Base-by-base conservation (phyloP, 306 rosid species). In the Vicia villosa region DNA sequence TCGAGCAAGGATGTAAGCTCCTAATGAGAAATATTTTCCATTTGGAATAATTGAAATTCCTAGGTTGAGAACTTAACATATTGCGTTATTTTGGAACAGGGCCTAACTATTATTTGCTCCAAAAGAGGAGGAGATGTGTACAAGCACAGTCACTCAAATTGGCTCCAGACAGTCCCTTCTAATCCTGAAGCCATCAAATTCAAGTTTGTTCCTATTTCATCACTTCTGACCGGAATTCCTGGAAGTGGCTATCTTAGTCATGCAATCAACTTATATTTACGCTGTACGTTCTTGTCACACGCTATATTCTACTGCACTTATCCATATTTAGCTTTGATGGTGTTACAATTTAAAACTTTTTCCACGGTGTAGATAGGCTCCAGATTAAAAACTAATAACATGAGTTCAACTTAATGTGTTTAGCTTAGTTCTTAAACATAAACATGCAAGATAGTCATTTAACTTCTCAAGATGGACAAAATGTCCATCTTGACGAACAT, bases 171-270 rank as follows among this genome's bases (percentile, higher is more conserved):
- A 0, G 98, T 93, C 79, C 86, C 89, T 66, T 82, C 88, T 63
- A 89, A 88, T 77, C 98, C 98, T 42, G 98, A 93, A 71, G 98
- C 91, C n/a, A 83, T 90, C 66, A 86, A 77, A 64, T 90, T 93
- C 86, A 93, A 86, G 86, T 93, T 93, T 78, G 96, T 93, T 73
- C 98, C 96, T 6, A 90, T 93, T 74, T 85, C 96, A 50, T 93
- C 98, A 47, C 94, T 93, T 76, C 90, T 93, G 70, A 63, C 96
- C 2, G 98, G 98, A 73, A 78, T 93, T 82, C 89, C 96, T n/a
- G 98, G 98, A 58, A 90, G 96, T 71, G 98, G 98, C 71, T 93
- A 90, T 86, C 98, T 93, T 15, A 90, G 91, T 77, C 98, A 93
- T 84, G 98, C 98, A 66, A 90, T 93, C 77, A 93, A 93, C 86